Conservation (phyloP, 108 stramenopile species). For the Pseudonitzschia multistriata region DNA sequence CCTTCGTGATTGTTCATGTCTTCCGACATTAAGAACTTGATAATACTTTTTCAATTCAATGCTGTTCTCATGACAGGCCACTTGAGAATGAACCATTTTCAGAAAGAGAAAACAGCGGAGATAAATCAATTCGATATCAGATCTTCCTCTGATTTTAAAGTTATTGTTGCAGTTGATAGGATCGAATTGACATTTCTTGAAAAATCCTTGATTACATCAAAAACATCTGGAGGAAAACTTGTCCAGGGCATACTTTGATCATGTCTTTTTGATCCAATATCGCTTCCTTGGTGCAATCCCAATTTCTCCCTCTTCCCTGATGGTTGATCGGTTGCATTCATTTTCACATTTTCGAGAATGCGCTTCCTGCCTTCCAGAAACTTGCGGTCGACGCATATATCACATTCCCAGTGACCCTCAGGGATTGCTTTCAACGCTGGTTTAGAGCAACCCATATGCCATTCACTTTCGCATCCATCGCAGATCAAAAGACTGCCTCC, state of each 20-base stretch:
- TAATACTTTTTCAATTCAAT: too few relatives aligned
- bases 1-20: too few relatives aligned
- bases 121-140: neutral
- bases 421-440: constrained; percentile 61
- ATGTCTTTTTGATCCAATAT: neutral
- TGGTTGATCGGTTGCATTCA: constrained; percentile 1
- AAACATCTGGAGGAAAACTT: neutral
- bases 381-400: constrained; percentile 52
- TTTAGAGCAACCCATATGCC: constrained; percentile 63
- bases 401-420: constrained; percentile 76
- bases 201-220: constrained; percentile 14
- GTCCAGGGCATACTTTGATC: neutral
- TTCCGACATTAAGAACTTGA: too few relatives aligned
- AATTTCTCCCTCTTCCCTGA: neutral
- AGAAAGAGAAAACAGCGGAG: too few relatives aligned
- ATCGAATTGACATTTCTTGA: constrained; percentile 15
- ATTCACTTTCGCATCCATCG: constrained; percentile 79
- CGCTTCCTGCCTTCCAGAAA: constrained; percentile 35
- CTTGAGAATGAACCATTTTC: too few relatives aligned
- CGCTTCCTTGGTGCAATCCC: neutral
- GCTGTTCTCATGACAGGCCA: too few relatives aligned
- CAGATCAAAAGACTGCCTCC: constrained; percentile 81
- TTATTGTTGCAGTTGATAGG: neutral
- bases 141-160: neutral
- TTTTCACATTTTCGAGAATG: constrained; percentile 19